phyloP scores from a whole-genome alignment of 768 basidiomycete species.

The Ramaria rubella region DNA sequence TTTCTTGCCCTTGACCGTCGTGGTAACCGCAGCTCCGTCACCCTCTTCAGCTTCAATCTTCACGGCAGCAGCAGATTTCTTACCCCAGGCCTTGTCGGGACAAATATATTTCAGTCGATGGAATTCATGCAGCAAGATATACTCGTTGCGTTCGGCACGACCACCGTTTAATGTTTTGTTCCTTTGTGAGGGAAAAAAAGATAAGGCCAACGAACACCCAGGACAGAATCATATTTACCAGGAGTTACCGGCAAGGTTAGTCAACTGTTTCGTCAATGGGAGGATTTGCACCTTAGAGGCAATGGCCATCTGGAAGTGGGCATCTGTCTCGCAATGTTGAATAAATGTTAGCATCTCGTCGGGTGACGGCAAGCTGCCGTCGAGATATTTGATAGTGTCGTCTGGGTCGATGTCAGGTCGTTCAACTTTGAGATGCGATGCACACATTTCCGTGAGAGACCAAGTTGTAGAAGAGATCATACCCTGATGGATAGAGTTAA shows the following conservation, averaged over 20 bases:
- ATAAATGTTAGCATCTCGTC: constrained; percentile 82
- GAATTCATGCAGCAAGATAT: constrained; percentile 97
- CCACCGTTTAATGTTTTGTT: constrained; percentile 96
- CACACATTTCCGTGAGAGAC: constrained; percentile 97
- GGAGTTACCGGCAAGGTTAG: constrained; percentile 92
- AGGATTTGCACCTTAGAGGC: constrained; percentile 89
- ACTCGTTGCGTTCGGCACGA: constrained; percentile 97
- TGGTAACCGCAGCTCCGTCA: constrained; percentile 37
- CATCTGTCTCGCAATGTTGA: constrained; percentile 90
- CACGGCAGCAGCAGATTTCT: constrained; percentile 49
- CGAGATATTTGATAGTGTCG: constrained; percentile 87
- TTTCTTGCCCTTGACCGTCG: constrained; percentile 57
- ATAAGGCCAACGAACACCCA: not conserved
- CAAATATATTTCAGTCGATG: constrained; percentile 93
- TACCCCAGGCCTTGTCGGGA: constrained; percentile 88
- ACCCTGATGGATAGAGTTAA: constrained; percentile 42
- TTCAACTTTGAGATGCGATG: constrained; percentile 75
- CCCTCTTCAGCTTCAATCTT: constrained; percentile 54
- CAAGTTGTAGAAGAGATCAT: constrained; percentile 98
- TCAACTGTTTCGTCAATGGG: constrained; percentile 87
- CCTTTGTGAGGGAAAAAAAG: constrained; percentile 55
- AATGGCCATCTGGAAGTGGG: constrained; percentile 97
- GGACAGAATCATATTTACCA: constrained; percentile 50
- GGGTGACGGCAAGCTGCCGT: constrained; percentile 69
- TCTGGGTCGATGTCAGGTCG: constrained; percentile 95